A percentile compares a stretch with the other conserved stretches of the same genome.
Evolutionary conservation across 108 stramenopile species (phyloP).

Genomic region (Cyclotella choctawhatcheeana): DNA sequence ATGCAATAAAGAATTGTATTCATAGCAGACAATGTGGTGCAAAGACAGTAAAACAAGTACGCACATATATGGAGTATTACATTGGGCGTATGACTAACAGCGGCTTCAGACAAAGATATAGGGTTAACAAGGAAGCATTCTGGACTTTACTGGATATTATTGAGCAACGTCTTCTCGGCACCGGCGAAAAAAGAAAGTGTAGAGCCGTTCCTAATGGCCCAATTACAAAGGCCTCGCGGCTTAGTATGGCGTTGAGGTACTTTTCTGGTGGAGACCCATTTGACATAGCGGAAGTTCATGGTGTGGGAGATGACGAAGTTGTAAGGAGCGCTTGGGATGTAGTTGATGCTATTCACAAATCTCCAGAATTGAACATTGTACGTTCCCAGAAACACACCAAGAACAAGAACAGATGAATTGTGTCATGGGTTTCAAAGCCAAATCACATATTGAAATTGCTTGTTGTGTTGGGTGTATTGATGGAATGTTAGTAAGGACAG

Average conservation of each 20-base stretch:
- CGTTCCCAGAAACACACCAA: conserved; percentile 11
- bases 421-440: conserved; percentile 26
- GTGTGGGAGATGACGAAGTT: conserved; percentile 20
- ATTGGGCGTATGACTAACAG: background rate
- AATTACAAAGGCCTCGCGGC: conserved; percentile 2
- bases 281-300: conserved; percentile 27
- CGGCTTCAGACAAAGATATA: conserved; percentile 3
- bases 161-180: background rate
- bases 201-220: conserved; percentile 20
- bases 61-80: background rate
- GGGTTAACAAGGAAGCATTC: conserved; percentile 8
- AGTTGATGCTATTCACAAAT: conserved; percentile 19
- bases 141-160: conserved; percentile 11
- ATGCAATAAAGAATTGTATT: background rate
- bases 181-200: conserved; percentile 4
- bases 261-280: conserved; percentile 33
- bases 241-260: conserved; percentile 32
- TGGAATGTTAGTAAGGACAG: conserved; percentile 50
- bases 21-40: background rate
- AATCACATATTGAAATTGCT: conserved; percentile 15
- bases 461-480: conserved; percentile 52
- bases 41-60: background rate
- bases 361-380: conserved; percentile 13
- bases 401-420: conserved; percentile 12
- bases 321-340: conserved; percentile 20